These are phyloP conservation scores for Verticillium klebahnii DNA, from an alignment of 2,329 filamentous ascomycete genomes.

Conservation along the genomic window DNA sequence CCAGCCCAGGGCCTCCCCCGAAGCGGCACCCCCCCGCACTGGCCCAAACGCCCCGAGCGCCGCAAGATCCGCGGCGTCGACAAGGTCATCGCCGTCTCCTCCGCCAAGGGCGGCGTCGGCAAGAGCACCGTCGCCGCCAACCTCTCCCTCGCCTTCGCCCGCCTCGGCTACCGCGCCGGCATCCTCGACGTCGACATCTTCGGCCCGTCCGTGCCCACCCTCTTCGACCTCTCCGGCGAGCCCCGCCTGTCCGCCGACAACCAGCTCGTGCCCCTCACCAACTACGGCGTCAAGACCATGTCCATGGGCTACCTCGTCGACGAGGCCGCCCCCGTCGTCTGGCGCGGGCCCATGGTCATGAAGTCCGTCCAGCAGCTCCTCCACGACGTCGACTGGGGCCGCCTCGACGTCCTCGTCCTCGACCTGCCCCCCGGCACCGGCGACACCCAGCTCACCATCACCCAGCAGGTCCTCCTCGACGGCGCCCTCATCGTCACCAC, in stretches of 20 bases:
- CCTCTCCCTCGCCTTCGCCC: constrained; percentile 79
- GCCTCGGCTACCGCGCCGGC: constrained; percentile 74
- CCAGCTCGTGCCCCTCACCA: constrained; percentile 79
- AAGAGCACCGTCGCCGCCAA: constrained; percentile 93
- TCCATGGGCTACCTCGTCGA: constrained; percentile 93
- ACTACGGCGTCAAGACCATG: constrained; percentile 97
- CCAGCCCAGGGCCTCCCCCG: constrained; percentile 70
- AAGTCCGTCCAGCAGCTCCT: constrained; percentile 94
- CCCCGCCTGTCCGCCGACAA: constrained; percentile 74
- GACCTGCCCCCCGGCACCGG: constrained; percentile 93
- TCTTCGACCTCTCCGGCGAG: constrained; percentile 77
- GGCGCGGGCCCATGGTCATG: constrained; percentile 96
- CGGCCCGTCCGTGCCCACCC: constrained; percentile 86
- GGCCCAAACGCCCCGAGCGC: constrained; percentile 73
- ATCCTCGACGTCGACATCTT: constrained; percentile 97
- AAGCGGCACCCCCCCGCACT: constrained; percentile 53
- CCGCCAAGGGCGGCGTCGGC: constrained; percentile 95
- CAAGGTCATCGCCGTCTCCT: constrained; percentile 95
- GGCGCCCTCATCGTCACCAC: constrained; percentile 89
- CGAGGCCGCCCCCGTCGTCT: constrained; percentile 79
- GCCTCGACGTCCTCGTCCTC: constrained; percentile 78
- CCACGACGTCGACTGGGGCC: constrained; percentile 92
- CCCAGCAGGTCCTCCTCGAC: constrained; percentile 86
- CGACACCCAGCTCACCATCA: constrained; percentile 94
- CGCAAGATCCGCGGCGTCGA: constrained; percentile 77